phyloP scores from a whole-genome alignment of 2,329 filamentous ascomycete genomes.

The Tympanopsis confertula region DNA sequence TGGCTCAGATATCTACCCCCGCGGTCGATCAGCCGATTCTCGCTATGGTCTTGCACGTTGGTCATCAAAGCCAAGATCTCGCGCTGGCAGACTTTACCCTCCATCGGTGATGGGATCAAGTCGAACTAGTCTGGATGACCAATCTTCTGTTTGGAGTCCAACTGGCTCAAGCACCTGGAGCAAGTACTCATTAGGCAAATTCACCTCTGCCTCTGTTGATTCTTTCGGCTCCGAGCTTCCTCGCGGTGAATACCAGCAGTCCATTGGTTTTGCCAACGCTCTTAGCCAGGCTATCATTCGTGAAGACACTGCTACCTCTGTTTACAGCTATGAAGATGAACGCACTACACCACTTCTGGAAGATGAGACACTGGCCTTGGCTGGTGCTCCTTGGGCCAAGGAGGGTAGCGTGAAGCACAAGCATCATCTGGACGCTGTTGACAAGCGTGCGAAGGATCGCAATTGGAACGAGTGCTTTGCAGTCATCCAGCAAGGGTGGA shows the following conservation, averaged over 20 bases:
- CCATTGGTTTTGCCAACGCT: constrained; percentile 93
- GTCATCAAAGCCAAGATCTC: constrained; percentile 46
- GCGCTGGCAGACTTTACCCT: constrained; percentile 44
- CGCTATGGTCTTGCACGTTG: constrained; percentile 26
- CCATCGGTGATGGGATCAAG: constrained; percentile 53
- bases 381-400: constrained; percentile 95
- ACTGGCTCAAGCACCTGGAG: constrained; percentile 57
- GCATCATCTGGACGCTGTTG: constrained; percentile 80
- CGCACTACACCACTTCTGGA: constrained; percentile 61
- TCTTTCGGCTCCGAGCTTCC: constrained; percentile 62
- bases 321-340: constrained; percentile 45
- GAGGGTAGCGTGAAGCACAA: constrained; percentile 94
- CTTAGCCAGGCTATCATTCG: constrained; percentile 93
- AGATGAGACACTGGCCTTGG: constrained; percentile 82
- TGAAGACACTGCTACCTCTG: constrained; percentile 57
- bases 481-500: constrained; percentile 85
- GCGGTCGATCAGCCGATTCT: neutral
- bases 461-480: constrained; percentile 95
- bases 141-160: constrained; percentile 48
- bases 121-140: constrained; percentile 55
- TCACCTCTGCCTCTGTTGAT: neutral
- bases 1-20: constrained; percentile 35
- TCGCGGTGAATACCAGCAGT: constrained; percentile 79
- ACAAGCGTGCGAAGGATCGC: constrained; percentile 85
- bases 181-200: constrained; percentile 52